phyloP scores from a whole-genome alignment of 331 rosid species.

The Prunus yedoensis region DNA sequence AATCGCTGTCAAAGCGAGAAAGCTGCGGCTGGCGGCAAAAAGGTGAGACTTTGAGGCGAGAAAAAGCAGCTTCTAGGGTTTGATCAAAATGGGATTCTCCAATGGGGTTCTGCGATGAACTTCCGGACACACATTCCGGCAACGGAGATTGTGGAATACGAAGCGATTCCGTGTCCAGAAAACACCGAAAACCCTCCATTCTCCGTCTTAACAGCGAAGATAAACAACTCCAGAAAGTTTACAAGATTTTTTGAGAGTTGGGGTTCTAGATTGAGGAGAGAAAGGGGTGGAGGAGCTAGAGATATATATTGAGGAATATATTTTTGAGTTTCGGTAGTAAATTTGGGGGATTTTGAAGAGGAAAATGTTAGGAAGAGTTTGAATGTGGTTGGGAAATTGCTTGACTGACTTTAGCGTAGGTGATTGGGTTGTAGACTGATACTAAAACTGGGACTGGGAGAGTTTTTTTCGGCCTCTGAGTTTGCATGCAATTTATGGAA shows the following conservation, averaged over 20 bases:
- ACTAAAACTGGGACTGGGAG: conserved; percentile 11
- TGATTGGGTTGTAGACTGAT: background rate
- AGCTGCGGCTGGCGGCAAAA: background rate
- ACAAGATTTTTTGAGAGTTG: conserved; percentile 8
- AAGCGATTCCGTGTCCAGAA: background rate
- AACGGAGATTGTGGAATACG: background rate
- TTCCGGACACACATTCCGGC: background rate
- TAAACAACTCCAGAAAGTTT: background rate
- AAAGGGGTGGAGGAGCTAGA: background rate
- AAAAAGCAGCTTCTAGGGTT: conserved; percentile 40
- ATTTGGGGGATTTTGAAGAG: background rate
- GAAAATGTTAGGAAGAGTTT: background rate
- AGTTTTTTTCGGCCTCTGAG: conserved; percentile 11
- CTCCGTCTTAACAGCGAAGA: background rate
- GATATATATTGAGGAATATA: too few species aligned
- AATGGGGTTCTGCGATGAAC: background rate
- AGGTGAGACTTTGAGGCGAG: conserved; percentile 30
- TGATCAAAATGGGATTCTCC: conserved; percentile 10
- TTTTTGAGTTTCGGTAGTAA: background rate
- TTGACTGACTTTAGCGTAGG: background rate
- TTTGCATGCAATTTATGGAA: conserved; percentile 71
- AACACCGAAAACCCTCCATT: background rate
- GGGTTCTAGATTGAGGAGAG: background rate
- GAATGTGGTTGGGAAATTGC: background rate
- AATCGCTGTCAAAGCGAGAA: background rate